These are phyloP conservation scores for Cutaneotrichosporon sp. DNA, from an alignment of 1,284 basidiomycete species.

Conservation along the genomic window DNA sequence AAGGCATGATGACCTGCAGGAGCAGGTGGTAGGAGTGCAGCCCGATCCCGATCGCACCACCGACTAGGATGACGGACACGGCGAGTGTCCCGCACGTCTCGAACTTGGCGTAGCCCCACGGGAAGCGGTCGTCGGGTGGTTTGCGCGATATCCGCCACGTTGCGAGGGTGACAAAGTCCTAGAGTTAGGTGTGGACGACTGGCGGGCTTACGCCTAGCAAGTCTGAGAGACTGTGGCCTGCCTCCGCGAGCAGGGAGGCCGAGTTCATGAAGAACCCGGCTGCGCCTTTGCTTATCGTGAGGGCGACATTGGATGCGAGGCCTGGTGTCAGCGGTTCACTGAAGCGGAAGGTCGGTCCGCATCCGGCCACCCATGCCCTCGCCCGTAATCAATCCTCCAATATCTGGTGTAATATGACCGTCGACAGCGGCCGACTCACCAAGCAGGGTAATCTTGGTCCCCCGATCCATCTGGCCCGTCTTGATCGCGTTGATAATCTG, in stretches of 20 bases:
- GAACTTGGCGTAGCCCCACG: slow-evolving; percentile 74
- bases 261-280: slow-evolving; percentile 82
- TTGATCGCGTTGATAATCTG: slow-evolving; percentile 61
- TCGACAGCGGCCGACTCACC: slow-evolving; percentile 31
- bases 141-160: slow-evolving; percentile 83
- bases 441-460: slow-evolving; percentile 75
- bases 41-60: slow-evolving; percentile 86
- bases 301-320: slow-evolving; percentile 72
- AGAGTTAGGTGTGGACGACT: background rate
- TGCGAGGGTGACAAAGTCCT: slow-evolving; percentile 86
- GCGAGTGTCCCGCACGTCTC: slow-evolving; percentile 86
- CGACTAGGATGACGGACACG: slow-evolving; percentile 72
- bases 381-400: too few relatives aligned
- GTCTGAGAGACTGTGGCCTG: slow-evolving; percentile 89
- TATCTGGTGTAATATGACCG: too few relatives aligned
- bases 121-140: slow-evolving; percentile 63
- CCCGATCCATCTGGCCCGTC: slow-evolving; percentile 70
- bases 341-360: too few relatives aligned
- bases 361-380: background rate
- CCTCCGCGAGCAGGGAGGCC: slow-evolving; percentile 87
- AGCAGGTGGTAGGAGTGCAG: slow-evolving; percentile 73
- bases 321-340: slow-evolving; percentile 54
- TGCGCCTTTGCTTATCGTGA: slow-evolving; percentile 77
- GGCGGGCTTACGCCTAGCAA: slow-evolving; percentile 29
- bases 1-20: slow-evolving; percentile 46